A percentile compares a stretch with the other conserved stretches of the same genome.
Evolutionary conservation across 2,329 filamentous ascomycete genomes (phyloP).

Genomic region (Fusarium sulawesiense): DNA sequence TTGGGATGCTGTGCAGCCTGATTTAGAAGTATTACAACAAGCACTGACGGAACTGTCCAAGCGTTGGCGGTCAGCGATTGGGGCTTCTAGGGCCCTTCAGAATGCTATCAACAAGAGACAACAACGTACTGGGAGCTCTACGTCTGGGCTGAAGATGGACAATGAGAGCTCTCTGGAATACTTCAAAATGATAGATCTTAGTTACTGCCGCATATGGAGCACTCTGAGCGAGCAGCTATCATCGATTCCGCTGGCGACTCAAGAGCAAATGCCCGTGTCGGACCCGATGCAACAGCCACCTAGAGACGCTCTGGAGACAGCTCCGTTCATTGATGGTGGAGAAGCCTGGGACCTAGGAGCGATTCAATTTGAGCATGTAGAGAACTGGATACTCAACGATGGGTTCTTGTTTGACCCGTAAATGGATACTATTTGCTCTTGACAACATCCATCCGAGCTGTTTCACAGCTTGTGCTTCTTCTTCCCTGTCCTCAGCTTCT

Average conservation of each 20-base stretch:
- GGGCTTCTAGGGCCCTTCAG: not conserved
- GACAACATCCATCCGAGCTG: no score
- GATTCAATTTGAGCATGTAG: not conserved
- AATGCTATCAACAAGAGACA: conserved; percentile 1
- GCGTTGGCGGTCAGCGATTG: not conserved
- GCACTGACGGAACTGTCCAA: not conserved
- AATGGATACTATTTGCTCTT: no score
- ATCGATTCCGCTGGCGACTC: not conserved
- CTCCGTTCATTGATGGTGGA: not conserved
- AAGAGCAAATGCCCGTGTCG: not conserved
- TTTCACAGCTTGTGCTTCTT: not conserved
- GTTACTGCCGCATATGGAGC: not conserved
- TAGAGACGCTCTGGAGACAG: not conserved
- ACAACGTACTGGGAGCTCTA: not conserved
- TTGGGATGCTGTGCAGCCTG: not conserved
- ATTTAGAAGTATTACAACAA: not conserved
- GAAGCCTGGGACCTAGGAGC: not conserved
- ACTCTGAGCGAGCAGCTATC: not conserved
- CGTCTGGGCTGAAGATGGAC: not conserved
- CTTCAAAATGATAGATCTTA: conserved; percentile 1
- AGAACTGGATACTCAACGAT: conserved; percentile 1
- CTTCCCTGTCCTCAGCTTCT: not conserved
- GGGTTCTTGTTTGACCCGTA: not conserved
- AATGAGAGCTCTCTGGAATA: not conserved
- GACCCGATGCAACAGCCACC: not conserved